Evolutionary conservation across 225 moss, liverwort and hornwort species (phyloP).

Genomic region (Physcomitrium patens): DNA sequence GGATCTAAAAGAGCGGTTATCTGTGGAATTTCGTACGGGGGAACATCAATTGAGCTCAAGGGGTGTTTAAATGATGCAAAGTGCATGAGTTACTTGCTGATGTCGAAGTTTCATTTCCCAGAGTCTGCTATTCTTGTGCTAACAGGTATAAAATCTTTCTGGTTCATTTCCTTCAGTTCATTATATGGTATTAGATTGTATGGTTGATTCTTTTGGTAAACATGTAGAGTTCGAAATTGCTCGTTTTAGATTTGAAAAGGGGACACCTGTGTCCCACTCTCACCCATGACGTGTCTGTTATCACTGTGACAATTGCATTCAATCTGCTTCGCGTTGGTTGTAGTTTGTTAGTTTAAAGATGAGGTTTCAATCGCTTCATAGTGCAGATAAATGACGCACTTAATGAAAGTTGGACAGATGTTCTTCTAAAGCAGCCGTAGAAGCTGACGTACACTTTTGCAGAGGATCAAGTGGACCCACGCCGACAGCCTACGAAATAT

Average conservation of each 20-base stretch:
- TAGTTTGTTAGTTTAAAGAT: neutral
- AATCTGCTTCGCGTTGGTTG: constrained; percentile 9
- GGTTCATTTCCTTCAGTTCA: neutral
- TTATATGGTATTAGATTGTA: constrained; percentile 11
- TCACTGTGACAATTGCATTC: neutral
- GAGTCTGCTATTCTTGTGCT: constrained; percentile 87
- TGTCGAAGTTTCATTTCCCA: constrained; percentile 76
- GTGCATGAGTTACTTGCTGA: constrained; percentile 91
- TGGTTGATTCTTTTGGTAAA: constrained; percentile 3
- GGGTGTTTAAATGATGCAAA: constrained; percentile 97
- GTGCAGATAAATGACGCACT: constrained; percentile 2
- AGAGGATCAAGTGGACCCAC: constrained; percentile 93
- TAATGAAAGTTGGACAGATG: constrained; percentile 9
- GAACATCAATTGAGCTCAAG: constrained; percentile 78
- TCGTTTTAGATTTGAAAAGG: neutral
- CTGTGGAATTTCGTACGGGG: constrained; percentile 81
- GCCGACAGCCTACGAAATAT: constrained; percentile 76
- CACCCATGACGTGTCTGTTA: neutral
- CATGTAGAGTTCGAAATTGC: constrained; percentile 11
- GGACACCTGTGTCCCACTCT: neutral
- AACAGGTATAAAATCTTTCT: constrained; percentile 60
- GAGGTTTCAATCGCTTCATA: neutral
- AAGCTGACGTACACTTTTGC: constrained; percentile 36
- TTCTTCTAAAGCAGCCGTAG: constrained; percentile 19
- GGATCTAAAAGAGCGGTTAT: constrained; percentile 88